Base-by-base conservation (phyloP, 139 green algal species). In the Coelastrella sp. region DNA sequence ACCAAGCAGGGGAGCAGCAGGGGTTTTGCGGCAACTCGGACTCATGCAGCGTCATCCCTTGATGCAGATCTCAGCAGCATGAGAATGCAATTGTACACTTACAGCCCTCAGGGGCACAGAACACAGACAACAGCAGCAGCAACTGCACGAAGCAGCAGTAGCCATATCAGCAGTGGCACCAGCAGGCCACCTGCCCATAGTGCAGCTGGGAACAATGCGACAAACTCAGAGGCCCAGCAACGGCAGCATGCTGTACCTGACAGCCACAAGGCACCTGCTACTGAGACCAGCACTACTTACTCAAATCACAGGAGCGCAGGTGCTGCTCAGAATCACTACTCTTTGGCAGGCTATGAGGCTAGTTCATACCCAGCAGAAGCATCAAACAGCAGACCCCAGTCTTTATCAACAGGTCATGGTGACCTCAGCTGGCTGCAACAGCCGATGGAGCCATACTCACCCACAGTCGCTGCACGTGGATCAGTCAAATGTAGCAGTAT, bases 381-480 rank as follows among this genome's bases (percentile, higher is more conserved):
- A 25, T 9, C 37, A 59, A 21, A 64, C 53, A 64, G 53, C 21
- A n/a, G 53, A 3, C 53, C 53, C 30, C 53, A 64, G 6, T 64
- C 68, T 9, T 37, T 38, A 38, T 37, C 68, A 37, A 38, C 68
- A 38, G 68, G 21, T 32, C 72, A 6, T 6, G 32, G 32, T 41
- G 45, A 38, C 48, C 38, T 37, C 30, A 68, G 73, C 73, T 48
- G 73, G 50, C 32, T 81, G n/a, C 67, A 76, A 37, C 73, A 81
- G 30, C 50, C 32, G 13, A 34, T 53, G 11, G 73, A 68, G 13
- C 73, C 73, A 2, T 79, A 62, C 71, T 79, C 71, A 5, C 71
- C 71, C 17, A 60, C 71, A 59, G 68, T 77, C 27, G 45, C 72
- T 79, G 72, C 72, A 41, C 21, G 43, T 25, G 40, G 66, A 13